Percentiles rank a stretch among this genome's conserved stretches.
phyloP scores from a whole-genome alignment of 2,329 filamentous ascomycete genomes.

The Seiridium cupressi region DNA sequence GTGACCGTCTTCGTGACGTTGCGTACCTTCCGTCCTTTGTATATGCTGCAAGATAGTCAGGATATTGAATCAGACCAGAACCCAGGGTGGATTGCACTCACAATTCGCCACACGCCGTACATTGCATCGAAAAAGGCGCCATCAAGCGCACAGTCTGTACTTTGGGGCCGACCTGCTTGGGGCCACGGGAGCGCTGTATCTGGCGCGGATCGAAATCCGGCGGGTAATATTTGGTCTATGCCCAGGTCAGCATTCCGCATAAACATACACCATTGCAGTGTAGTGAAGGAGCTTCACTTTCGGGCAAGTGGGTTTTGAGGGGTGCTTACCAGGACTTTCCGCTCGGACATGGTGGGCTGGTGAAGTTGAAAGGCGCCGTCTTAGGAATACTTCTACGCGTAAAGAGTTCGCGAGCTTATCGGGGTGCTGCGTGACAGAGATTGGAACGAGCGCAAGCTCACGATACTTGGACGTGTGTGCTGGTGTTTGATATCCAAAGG shows the following conservation, averaged over 20 bases:
- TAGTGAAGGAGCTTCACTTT: neutral
- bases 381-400: neutral
- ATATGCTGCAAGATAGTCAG: constrained; percentile 53
- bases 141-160: constrained; percentile 87
- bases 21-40: constrained; percentile 73
- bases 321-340: constrained; percentile 33
- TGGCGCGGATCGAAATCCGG: constrained; percentile 89
- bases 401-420: neutral
- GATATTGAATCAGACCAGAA: too few relatives aligned
- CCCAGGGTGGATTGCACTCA: too few relatives aligned
- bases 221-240: constrained; percentile 53
- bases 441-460: neutral
- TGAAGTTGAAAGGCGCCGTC: neutral
- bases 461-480: neutral
- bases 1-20: too few relatives aligned
- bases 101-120: constrained; percentile 56
- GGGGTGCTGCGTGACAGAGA: neutral
- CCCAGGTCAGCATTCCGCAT: neutral
- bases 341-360: constrained; percentile 37
- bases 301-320: neutral
- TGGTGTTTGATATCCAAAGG: neutral
- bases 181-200: constrained; percentile 66
- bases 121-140: constrained; percentile 68
- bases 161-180: constrained; percentile 73
- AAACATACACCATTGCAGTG: too few relatives aligned